Evolutionary conservation across 106 monocot species (phyloP).

Genomic region (Allium sativum): DNA sequence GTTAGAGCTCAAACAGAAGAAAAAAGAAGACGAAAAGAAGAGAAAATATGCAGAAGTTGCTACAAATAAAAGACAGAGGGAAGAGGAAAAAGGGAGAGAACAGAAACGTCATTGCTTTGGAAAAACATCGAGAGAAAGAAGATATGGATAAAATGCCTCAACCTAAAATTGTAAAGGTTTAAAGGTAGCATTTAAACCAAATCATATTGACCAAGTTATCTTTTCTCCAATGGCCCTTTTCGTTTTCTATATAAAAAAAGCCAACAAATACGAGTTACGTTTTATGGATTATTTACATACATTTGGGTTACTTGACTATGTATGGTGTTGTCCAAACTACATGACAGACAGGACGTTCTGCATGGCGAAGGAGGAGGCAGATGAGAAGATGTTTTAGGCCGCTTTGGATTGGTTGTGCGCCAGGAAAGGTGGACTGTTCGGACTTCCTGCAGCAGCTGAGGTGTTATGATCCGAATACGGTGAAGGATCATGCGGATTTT

Average conservation of each 20-base stretch:
- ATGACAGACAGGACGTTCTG: slow-evolving; percentile 82
- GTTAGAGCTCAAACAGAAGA: slow-evolving; percentile 50
- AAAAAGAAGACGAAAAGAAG: slow-evolving; percentile 59
- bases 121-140: slow-evolving; percentile 24
- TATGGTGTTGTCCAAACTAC: slow-evolving; percentile 71
- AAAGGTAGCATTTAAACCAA: too few relatives aligned
- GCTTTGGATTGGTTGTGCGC: slow-evolving; percentile 92
- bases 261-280: too few relatives aligned
- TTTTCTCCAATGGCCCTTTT: too few relatives aligned
- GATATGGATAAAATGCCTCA: slow-evolving; percentile 18
- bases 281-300: too few relatives aligned
- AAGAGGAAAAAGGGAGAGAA: slow-evolving; percentile 65
- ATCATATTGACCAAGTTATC: too few relatives aligned
- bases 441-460: slow-evolving; percentile 68
- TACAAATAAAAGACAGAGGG: slow-evolving; percentile 83
- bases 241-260: too few relatives aligned
- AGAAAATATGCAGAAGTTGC: slow-evolving; percentile 57
- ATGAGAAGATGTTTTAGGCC: slow-evolving; percentile 88
- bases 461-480: slow-evolving; percentile 74
- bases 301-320: too few relatives aligned
- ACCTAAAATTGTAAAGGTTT: slow-evolving; percentile 9
- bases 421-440: slow-evolving; percentile 90
- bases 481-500: slow-evolving; percentile 63
- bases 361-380: slow-evolving; percentile 58
- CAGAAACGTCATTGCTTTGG: slow-evolving; percentile 47